Evolutionary conservation across 1,284 basidiomycete species (phyloP), one percentile per base, ranked within the genome.

Genomic region (Phellopilus nigrolimitatus): DNA sequence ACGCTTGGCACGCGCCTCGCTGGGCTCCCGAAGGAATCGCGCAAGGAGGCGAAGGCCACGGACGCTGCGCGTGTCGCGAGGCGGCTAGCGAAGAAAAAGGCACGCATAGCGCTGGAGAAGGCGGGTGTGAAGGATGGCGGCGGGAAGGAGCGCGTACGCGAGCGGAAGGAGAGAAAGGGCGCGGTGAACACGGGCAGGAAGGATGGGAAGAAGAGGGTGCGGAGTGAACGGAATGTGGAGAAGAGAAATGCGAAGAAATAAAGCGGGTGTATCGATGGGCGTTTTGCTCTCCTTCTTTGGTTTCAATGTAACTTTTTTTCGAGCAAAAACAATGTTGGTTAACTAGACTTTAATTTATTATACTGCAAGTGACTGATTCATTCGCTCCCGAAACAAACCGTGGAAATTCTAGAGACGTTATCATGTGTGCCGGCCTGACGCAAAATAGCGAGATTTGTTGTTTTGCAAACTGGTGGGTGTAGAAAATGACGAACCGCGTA

Each of bases 41-140:
- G 94, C 53, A 95, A 95, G 71, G 71, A 78, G 38, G 80, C 74
- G 60, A 97, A 97, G 69, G 75, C 82, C 0, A 62, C 75, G 12
- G 87, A 97, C 62, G 74, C 81, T 0, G 88, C 89, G 49, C 82
- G 94, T 37, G 73, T 91, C 40, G 88, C 86, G 37, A 72, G 94
- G 47, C 76, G 94, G 47, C 64, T 94, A 62, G 90, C 90, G 41
- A 97, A 97, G 80, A 95, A 95, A 70, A 85, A 87, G 68, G 73
- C 79, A 24, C 74, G 79, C 51, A 74, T 72, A 53, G 66, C 69
- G 21, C 68, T 86, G 61, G 73, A 68, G 39, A 71, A 71, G 54
- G 68, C 70, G 56, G 70, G 70, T 4, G 64, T 73, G 19, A 70
- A 74, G 54, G 46, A 66, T 38, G 59, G 61, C 38, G 65, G 59